Evolutionary conservation across 2,329 filamentous ascomycete species (phyloP), one percentile per base, ranked within the genome.

Genomic region (Fusarium verrucosum): DNA sequence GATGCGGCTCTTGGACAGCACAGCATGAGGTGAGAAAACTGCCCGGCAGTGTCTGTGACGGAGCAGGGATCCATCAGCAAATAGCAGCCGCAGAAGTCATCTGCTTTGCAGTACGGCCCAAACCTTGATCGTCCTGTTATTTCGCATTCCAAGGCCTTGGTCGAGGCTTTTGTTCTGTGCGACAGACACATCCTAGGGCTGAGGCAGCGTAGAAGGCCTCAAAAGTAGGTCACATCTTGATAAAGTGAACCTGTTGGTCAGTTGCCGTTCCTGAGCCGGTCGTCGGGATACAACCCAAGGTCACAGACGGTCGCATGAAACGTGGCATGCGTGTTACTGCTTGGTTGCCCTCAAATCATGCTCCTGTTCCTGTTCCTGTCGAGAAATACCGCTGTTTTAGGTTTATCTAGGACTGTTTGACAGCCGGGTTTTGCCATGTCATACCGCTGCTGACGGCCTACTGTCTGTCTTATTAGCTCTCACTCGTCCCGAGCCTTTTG

Each of bases 271-370:
- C 40, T 44, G 43, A 14, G 42, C 53, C 53, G 28, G 37, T 62
- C 49, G 49, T 42, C 62, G 33, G 28, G 33, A 42, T 33, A 36
- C 41, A 38, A 37, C 41, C 56, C 26, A 38, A 36, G 65, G 62
- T 23, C 50, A 36, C 67, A 60, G 58, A 23, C 49, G 67, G 62
- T 56, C 58, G 62, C 63, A 63, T 66, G 54, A 62, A 66, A 66
- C 62, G 49, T 66, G 62, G 67, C 55, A 66, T 59, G 46, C 28
- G 32, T 28, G 33, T 50, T 54, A 30, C 28, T 61, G 50, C 37
- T 35, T 25, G 19, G 32, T 52, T 22, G 22, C 41, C 19, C n/a
- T 30, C 49, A 51, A 59, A 61, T 55, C 37, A 45, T 20, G 13
- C 25, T 60, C 17, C 22, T 46, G 35, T 35, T 49, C 16, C 30